Percentiles rank a stretch among this genome's conserved stretches.
Conservation (phyloP, 306 rosid genomes). For the Mimosa bimucronata region DNA sequence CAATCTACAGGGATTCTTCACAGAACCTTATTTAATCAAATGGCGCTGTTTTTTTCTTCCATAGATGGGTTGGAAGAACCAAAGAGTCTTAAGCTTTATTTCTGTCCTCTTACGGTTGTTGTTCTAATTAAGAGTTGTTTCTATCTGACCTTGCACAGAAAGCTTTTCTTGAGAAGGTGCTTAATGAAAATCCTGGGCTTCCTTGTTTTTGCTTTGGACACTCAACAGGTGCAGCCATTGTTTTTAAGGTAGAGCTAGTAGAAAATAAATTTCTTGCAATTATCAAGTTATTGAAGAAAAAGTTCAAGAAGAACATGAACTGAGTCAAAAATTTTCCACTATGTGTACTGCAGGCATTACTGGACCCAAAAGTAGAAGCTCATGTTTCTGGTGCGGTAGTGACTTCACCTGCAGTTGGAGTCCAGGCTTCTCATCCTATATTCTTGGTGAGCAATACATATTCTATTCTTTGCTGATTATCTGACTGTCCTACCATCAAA, state of each 20-base stretch:
- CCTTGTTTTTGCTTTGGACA: constrained; percentile 91
- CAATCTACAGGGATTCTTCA: neutral
- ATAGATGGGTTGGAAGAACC: neutral
- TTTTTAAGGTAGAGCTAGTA: constrained; percentile 64
- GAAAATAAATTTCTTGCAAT: constrained; percentile 19
- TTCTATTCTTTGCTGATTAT: neutral
- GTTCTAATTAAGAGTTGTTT: constrained; percentile 22
- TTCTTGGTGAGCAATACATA: constrained; percentile 55
- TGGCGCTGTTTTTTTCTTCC: neutral
- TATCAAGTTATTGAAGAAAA: neutral
- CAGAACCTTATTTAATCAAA: neutral
- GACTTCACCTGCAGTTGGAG: constrained; percentile 94
- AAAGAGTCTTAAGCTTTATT: neutral
- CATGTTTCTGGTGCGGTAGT: constrained; percentile 65
- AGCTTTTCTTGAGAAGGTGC: constrained; percentile 68
- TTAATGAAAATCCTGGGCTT: constrained; percentile 69
- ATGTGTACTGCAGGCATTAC: constrained; percentile 61
- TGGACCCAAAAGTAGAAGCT: constrained; percentile 73
- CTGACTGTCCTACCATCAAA: neutral
- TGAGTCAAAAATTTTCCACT: neutral
- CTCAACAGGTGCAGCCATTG: constrained; percentile 93
- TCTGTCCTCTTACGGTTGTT: neutral
- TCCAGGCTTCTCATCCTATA: constrained; percentile 79
- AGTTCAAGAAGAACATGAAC: constrained; percentile 4
- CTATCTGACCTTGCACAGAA: constrained; percentile 54